A percentile compares a stretch with the other conserved stretches of the same genome.
Evolutionary conservation across 257 asterid species (phyloP).

Genomic region (Solanum bukasovii): DNA sequence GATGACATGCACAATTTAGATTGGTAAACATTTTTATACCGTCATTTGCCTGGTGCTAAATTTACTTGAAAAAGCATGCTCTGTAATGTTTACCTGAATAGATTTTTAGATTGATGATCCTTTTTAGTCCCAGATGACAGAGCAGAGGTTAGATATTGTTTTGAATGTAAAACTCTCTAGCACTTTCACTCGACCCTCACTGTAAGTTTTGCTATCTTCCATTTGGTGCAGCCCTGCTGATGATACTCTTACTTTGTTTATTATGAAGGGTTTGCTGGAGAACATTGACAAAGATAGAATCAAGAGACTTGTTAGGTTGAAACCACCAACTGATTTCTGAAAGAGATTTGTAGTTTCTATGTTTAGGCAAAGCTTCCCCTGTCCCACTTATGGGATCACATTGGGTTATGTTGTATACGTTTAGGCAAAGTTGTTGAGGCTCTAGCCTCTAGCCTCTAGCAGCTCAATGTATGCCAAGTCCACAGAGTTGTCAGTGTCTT

Average conservation of each 20-base stretch:
- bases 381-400: neutral
- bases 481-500: neutral
- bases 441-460: neutral
- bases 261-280: slow-evolving; percentile 34
- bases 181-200: neutral
- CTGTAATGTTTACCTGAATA: neutral
- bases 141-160: neutral
- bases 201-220: neutral
- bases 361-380: neutral
- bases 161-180: neutral
- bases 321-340: slow-evolving; percentile 39
- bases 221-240: neutral
- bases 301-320: slow-evolving; percentile 29
- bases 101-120: neutral
- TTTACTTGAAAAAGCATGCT: neutral
- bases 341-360: neutral
- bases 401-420: neutral
- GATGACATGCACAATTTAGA: neutral
- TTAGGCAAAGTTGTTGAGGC: neutral
- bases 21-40: neutral
- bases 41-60: neutral
- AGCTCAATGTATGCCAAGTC: neutral
- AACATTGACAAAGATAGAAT: slow-evolving; percentile 43
- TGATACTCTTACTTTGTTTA: neutral
- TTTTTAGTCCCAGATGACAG: neutral